Percentiles rank a stretch among this genome's conserved stretches.
phyloP scores from a whole-genome alignment of 1,284 basidiomycete genomes.

The Volvariella volvacea region DNA sequence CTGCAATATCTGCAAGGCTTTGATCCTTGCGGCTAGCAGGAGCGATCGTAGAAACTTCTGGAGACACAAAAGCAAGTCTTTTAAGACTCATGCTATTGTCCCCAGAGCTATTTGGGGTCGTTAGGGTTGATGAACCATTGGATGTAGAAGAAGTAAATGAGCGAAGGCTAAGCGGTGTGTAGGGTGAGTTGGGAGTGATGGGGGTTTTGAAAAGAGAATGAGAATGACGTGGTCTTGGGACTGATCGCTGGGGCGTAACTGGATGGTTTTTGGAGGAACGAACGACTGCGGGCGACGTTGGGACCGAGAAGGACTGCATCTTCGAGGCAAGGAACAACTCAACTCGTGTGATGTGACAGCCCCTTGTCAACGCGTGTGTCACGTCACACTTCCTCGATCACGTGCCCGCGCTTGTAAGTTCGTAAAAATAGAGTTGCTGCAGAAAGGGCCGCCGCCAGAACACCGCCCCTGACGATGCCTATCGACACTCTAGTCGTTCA shows the following conservation, averaged over 20 bases:
- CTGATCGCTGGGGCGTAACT: slow-evolving; percentile 30
- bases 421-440: too few species aligned
- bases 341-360: slow-evolving; percentile 1
- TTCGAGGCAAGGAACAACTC: background rate
- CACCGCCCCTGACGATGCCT: too few species aligned
- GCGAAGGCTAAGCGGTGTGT: slow-evolving; percentile 60
- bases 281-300: slow-evolving; percentile 33
- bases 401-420: background rate
- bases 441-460: too few species aligned
- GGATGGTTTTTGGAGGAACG: slow-evolving; percentile 30
- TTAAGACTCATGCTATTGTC: slow-evolving; percentile 24
- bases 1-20: slow-evolving; percentile 52
- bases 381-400: slow-evolving; percentile 8
- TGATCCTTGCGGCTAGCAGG: slow-evolving; percentile 26
- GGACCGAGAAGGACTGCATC: slow-evolving; percentile 28
- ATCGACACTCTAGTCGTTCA: too few species aligned
- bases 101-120: slow-evolving; percentile 38
- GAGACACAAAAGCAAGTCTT: slow-evolving; percentile 28
- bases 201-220: slow-evolving; percentile 31
- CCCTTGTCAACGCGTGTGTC: slow-evolving; percentile 9
- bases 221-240: slow-evolving; percentile 24
- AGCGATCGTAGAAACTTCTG: slow-evolving; percentile 21
- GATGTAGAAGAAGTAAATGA: slow-evolving; percentile 48
- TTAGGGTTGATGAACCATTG: slow-evolving; percentile 42
- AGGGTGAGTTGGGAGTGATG: slow-evolving; percentile 43